Percentiles rank a stretch among this genome's conserved stretches.
Conservation (phyloP, 257 asterid genomes). For the Nicotiana sylvestris region DNA sequence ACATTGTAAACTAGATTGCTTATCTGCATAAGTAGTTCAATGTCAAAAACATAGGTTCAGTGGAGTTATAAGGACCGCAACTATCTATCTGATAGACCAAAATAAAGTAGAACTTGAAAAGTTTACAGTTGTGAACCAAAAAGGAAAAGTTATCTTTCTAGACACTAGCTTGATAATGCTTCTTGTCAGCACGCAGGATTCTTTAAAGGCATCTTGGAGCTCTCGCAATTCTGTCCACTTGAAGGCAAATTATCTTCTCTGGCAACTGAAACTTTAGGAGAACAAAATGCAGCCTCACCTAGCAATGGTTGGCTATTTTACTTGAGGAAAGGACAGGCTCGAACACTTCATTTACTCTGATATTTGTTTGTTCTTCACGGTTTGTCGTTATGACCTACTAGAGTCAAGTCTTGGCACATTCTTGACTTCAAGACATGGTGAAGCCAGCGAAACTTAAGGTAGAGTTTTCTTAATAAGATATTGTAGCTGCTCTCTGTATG, state of each 20-base stretch:
- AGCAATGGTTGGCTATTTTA: constrained; percentile 84
- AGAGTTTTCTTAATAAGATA: no score
- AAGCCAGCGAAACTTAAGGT: no score
- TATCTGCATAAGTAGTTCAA: background rate
- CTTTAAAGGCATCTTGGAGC: constrained; percentile 95
- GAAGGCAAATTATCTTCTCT: constrained; percentile 57
- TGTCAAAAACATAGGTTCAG: background rate
- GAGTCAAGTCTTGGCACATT: no score
- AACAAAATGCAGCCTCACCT: constrained; percentile 20
- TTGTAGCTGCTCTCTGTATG: no score
- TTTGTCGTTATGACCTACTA: no score
- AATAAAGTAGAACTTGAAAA: background rate
- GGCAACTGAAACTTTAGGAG: constrained; percentile 32
- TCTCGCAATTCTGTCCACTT: constrained; percentile 84
- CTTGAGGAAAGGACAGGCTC: constrained; percentile 80
- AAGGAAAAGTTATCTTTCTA: background rate
- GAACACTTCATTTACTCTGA: constrained; percentile 22
- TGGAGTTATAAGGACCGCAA: background rate
- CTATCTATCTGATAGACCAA: background rate
- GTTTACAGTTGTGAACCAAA: background rate
- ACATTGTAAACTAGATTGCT: background rate
- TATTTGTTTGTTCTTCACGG: no score
- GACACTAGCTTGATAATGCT: background rate
- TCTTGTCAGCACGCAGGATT: constrained; percentile 69
- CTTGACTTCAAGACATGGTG: no score